Percentiles rank a stretch among this genome's conserved stretches.
Evolutionary conservation across 2,329 filamentous ascomycete genomes (phyloP).

Genomic region (Colletotrichum lindemuthianum): DNA sequence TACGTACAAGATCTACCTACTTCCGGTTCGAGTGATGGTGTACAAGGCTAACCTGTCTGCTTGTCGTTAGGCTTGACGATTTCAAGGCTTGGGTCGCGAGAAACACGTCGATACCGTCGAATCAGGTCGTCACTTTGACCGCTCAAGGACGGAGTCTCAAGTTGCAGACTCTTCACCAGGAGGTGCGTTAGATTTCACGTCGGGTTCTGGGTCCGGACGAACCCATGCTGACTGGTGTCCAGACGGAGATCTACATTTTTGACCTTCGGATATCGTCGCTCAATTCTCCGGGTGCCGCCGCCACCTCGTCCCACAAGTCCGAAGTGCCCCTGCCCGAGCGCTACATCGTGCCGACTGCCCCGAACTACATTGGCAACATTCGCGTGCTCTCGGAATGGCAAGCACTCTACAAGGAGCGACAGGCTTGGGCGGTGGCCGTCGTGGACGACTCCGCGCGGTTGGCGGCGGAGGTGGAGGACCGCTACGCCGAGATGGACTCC

Average conservation of each 20-base stretch:
- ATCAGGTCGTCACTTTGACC: slow-evolving; percentile 89
- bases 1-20: slow-evolving; percentile 63
- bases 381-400: slow-evolving; percentile 90
- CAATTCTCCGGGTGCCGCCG: slow-evolving; percentile 52
- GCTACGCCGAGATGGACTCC: slow-evolving; percentile 78
- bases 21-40: not conserved
- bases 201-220: not conserved
- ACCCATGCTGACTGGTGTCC: slow-evolving; percentile 20
- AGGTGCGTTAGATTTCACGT: slow-evolving; percentile 63
- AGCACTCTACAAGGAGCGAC: slow-evolving; percentile 81
- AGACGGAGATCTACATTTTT: slow-evolving; percentile 93
- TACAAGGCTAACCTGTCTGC: slow-evolving; percentile 18
- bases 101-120: slow-evolving; percentile 76
- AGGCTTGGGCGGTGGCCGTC: slow-evolving; percentile 80
- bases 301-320: slow-evolving; percentile 54
- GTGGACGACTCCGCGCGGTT: slow-evolving; percentile 75
- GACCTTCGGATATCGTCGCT: slow-evolving; percentile 80
- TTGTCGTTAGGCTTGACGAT: slow-evolving; percentile 75
- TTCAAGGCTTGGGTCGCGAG: slow-evolving; percentile 83
- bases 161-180: slow-evolving; percentile 79
- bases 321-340: slow-evolving; percentile 63
- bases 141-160: slow-evolving; percentile 86
- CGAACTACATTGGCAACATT: slow-evolving; percentile 84
- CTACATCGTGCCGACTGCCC: slow-evolving; percentile 72
- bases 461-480: slow-evolving; percentile 68